These are phyloP conservation scores for Globisporangium yorkense DNA, from an alignment of 352 stramenopile species.

Conservation along the genomic window DNA sequence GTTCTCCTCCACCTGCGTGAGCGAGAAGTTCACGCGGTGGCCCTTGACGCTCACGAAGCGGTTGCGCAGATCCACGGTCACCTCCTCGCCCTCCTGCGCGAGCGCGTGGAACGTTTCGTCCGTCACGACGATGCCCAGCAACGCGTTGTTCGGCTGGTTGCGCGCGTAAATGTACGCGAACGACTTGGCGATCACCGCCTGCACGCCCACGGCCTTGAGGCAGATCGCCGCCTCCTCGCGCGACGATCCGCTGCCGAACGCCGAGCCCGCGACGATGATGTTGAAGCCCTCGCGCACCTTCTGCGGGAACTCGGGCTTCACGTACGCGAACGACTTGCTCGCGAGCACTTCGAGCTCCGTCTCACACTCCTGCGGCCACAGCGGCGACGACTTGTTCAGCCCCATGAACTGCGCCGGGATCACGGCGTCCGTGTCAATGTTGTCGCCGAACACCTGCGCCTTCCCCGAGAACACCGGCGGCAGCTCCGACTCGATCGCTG, in stretches of 20 bases:
- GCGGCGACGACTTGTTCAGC: constrained; percentile 68
- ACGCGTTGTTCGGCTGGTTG: constrained; percentile 85
- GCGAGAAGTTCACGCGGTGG: constrained; percentile 79
- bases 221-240: constrained; percentile 79
- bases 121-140: constrained; percentile 74
- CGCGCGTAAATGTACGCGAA: constrained; percentile 87
- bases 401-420: constrained; percentile 80
- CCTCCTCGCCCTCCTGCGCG: constrained; percentile 63
- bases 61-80: constrained; percentile 79
- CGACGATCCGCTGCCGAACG: constrained; percentile 82
- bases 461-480: constrained; percentile 52
- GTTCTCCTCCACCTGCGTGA: constrained; percentile 83
- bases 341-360: constrained; percentile 75
- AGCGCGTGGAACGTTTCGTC: constrained; percentile 82
- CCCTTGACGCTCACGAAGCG: constrained; percentile 75
- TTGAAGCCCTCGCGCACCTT: constrained; percentile 70
- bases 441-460: constrained; percentile 83
- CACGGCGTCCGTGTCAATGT: constrained; percentile 88
- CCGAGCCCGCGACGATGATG: constrained; percentile 72
- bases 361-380: constrained; percentile 75
- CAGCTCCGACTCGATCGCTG: constrained; percentile 13
- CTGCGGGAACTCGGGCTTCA: constrained; percentile 80
- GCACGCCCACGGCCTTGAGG: constrained; percentile 73
- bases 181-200: constrained; percentile 78
- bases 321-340: constrained; percentile 78